Evolutionary conservation across 2,329 filamentous ascomycete species (phyloP), one percentile per base, ranked within the genome.

Genomic region (Teratosphaeriaceae sp.): DNA sequence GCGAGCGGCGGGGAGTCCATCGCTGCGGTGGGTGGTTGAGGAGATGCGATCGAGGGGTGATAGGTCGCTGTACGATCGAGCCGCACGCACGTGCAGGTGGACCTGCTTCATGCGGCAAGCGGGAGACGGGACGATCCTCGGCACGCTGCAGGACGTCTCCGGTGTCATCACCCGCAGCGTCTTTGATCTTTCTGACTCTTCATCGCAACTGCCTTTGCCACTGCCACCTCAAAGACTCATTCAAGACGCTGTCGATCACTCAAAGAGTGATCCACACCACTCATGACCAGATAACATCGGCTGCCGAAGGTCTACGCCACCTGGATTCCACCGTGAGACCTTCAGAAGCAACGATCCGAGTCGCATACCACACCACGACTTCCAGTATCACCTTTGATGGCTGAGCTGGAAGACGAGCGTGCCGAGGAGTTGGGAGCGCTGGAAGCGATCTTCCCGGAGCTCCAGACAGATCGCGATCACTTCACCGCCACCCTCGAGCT

Each of bases 1-100:
- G 89, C 88, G 44, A 97, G 73, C 30, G 85, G 80, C 19, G 71
- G 63, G 20, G 65, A 63, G 34, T 73, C 68, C 69, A 74, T 73
- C 12, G 26, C n/a, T n/a, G n/a, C n/a, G 20, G 7, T 24, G 22
- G 8, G 35, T 33, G 33, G 11, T 16, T 19, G n/a, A 29, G 21
- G 20, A 13, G 31, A n/a, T 24, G 30, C n/a, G n/a, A 9, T 19
- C 21, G 18, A 34, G 39, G 38, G 23, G 38, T 15, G 40, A 20
- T 22, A 23, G 21, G 3, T 11, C 3, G 6, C 5, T 38, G 3
- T 20, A 20, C 11, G 33, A 19, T 2, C 7, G 38, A 12, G 9
- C 7, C 30, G 7, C 30, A 6, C 3, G 18, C 20, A 23, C 35
- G n/a, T n/a, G n/a, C n/a, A n/a, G n/a, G n/a, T 11, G n/a, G n/a